Base-by-base conservation (phyloP, 106 monocot genomes). In the Dendrobium huoshanense region DNA sequence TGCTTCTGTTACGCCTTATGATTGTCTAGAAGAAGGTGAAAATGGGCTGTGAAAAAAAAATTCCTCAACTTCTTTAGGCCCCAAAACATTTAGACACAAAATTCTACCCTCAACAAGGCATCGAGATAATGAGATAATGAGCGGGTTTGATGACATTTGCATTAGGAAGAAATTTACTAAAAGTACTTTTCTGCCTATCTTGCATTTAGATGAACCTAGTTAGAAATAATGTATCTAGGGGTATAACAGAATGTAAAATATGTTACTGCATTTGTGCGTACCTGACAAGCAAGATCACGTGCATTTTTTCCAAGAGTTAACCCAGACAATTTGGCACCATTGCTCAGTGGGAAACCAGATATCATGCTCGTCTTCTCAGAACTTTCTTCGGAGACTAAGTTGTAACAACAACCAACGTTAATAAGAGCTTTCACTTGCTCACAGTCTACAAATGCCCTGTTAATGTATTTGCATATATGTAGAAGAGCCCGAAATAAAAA, bases 241-340 rank as follows among this genome's bases (percentile, higher is more conserved):
- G n/a, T 61, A 70, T 70, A 15, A 70, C 70, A 70, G 31, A 70
- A 70, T 61, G 61, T 61, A 61, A 61, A 22, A 22, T n/a, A 22
- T 20, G 3, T 4, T 56, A 15, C 18, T 16, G 56, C 40, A 73
- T 40, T 67, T 16, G 15, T 40, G 40, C 9, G 29, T 85, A 94
- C 97, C 94, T 99, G 98, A 77, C 98, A 99, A 78, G 91, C 94
- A 89, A 99, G 95, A 88, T 99, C 98, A 79, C 92, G 89, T 75
- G 88, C 89, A 86, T 79, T 95, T 89, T 89, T 95, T 73, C 92
- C 91, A 78, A 99, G 84, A 5, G 17, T 56, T 55, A 88, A 76
- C 17, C 75, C 79, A 58, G 77, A 81, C 33, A 79, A 15, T 79
- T 91, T 92, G 68, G 84, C 90, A 54, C 82, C 87, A 77, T 78